Evolutionary conservation across 352 stramenopile species (phyloP).

Genomic region (Phytophthora palmivora): DNA sequence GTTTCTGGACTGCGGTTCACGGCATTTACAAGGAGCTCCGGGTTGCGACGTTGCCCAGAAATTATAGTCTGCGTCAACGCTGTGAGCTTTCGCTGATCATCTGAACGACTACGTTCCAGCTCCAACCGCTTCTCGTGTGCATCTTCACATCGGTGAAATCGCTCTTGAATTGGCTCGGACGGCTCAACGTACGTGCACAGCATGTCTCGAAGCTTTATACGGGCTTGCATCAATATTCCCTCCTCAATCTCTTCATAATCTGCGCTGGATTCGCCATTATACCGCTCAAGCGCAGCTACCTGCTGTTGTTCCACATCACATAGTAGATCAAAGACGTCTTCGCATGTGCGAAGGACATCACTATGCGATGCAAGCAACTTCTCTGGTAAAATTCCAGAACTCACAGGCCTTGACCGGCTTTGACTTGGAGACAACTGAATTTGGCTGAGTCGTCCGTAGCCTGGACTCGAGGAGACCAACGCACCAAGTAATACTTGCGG

Average conservation of each 20-base stretch:
- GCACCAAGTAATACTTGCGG: constrained; percentile 55
- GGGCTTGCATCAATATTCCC: constrained; percentile 27
- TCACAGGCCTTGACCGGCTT: constrained; percentile 17
- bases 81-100: constrained; percentile 34
- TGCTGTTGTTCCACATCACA: constrained; percentile 50
- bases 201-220: constrained; percentile 42
- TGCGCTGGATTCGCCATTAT: constrained; percentile 9
- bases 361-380: constrained; percentile 33
- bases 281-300: constrained; percentile 4
- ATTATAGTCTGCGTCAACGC: constrained; percentile 62
- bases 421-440: constrained; percentile 22
- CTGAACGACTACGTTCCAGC: constrained; percentile 23
- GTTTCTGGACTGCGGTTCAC: constrained; percentile 77
- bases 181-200: constrained; percentile 53
- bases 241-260: constrained; percentile 18
- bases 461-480: constrained; percentile 29
- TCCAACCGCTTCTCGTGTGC: constrained; percentile 31
- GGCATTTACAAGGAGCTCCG: constrained; percentile 58
- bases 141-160: constrained; percentile 51
- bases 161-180: constrained; percentile 53
- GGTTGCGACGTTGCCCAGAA: constrained; percentile 57
- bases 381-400: constrained; percentile 35
- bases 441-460: constrained; percentile 29
- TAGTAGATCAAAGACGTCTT: constrained; percentile 69
- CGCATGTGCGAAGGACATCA: constrained; percentile 47